These are phyloP conservation scores for Pisolithus albus DNA, from an alignment of 768 basidiomycete genomes.

Conservation along the genomic window DNA sequence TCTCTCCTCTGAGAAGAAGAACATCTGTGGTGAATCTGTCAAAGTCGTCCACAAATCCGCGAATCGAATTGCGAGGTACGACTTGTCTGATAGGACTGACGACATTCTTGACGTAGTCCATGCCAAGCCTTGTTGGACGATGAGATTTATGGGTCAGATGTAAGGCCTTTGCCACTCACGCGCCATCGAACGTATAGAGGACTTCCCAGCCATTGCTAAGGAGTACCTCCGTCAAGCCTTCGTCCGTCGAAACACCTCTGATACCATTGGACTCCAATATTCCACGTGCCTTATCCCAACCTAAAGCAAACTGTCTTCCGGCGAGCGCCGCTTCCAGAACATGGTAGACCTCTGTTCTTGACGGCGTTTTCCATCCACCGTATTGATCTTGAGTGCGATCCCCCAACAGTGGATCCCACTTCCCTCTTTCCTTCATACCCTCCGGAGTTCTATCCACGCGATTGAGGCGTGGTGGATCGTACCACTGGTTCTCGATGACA, in stretches of 20 bases:
- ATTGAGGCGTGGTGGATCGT: conserved; percentile 30
- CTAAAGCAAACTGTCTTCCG: conserved; percentile 15
- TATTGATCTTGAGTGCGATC: conserved; percentile 8
- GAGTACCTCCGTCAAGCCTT: conserved; percentile 23
- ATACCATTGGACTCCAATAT: conserved; percentile 12
- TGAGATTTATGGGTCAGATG: conserved; percentile 4
- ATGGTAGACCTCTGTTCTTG: conserved; percentile 15
- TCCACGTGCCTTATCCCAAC: conserved; percentile 18
- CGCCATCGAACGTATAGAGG: conserved; percentile 33
- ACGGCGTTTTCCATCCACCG: conserved; percentile 19
- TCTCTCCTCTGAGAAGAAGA: conserved; percentile 35
- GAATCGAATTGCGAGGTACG: conserved; percentile 29
- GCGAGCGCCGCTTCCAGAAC: conserved; percentile 13
- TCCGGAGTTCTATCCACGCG: conserved; percentile 34
- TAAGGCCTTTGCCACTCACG: conserved; percentile 21
- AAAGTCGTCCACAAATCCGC: conserved; percentile 37
- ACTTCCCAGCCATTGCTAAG: conserved; percentile 31
- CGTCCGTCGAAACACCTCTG: conserved; percentile 17
- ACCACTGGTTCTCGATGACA: conserved; percentile 34
- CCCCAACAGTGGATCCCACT: conserved; percentile 18
- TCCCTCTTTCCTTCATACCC: conserved; percentile 27
- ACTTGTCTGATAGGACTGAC: conserved; percentile 33
- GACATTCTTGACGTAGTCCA: conserved; percentile 39
- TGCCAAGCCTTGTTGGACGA: conserved; percentile 27
- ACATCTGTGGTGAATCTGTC: conserved; percentile 29